A percentile compares a stretch with the other conserved stretches of the same genome.
phyloP scores from a whole-genome alignment of 2,329 filamentous ascomycete genomes.

The Ilyonectria robusta region DNA sequence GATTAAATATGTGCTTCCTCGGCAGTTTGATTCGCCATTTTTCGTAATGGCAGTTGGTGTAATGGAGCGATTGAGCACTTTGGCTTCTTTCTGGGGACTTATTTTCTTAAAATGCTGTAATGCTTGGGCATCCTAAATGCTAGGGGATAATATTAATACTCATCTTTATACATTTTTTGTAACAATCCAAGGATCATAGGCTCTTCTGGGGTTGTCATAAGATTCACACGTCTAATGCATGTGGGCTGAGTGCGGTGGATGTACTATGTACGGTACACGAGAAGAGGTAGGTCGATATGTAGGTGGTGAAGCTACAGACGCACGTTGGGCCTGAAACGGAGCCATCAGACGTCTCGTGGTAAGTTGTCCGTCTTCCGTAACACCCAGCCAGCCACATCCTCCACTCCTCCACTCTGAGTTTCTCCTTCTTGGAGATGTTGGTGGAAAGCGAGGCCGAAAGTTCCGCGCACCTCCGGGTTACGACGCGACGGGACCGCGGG shows the following conservation, averaged over 20 bases:
- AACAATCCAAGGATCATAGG: too few species aligned
- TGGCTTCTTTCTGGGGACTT: too few species aligned
- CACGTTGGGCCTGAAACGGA: conserved; percentile 28
- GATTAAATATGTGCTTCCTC: not conserved
- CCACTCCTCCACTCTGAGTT: conserved; percentile 5
- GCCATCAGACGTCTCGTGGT: conserved; percentile 7
- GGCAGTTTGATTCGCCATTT: too few species aligned
- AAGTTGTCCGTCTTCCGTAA: conserved; percentile 17
- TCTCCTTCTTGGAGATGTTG: conserved; percentile 17
- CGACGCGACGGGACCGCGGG: conserved; percentile 2
- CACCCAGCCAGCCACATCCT: conserved; percentile 16
- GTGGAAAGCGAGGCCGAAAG: not conserved
- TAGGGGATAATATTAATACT: too few species aligned
- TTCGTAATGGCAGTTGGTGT: too few species aligned
- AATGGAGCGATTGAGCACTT: too few species aligned
- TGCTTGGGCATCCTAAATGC: too few species aligned
- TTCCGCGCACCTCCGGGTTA: conserved; percentile 9
- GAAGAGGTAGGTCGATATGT: not conserved
- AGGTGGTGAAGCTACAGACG: conserved; percentile 1
- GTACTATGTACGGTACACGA: not conserved
- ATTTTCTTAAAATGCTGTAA: too few species aligned
- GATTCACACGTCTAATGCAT: too few species aligned
- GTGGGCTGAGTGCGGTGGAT: not conserved
- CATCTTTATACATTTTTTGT: too few species aligned
- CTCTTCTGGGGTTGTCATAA: too few species aligned